Evolutionary conservation across 176 grass and related monocot species (phyloP).

Genomic region (Rhynchospora pubera): DNA sequence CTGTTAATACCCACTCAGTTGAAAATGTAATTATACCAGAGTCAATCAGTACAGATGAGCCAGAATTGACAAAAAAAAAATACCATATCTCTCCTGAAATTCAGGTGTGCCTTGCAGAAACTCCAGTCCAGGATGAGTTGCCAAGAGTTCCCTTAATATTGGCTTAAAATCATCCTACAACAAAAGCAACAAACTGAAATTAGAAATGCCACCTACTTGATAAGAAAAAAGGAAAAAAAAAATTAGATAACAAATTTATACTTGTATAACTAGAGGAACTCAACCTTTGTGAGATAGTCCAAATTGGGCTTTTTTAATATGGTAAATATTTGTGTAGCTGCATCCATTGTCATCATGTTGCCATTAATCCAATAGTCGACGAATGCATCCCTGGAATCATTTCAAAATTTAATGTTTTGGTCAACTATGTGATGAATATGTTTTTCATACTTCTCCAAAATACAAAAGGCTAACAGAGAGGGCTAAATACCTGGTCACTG

Average conservation of each 20-base stretch:
- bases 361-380: conserved; percentile 90
- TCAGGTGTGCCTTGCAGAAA: conserved; percentile 98
- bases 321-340: conserved; percentile 78
- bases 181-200: conserved; percentile 26
- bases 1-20: background rate
- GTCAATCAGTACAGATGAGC: background rate
- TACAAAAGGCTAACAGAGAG: background rate
- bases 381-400: conserved; percentile 74
- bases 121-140: conserved; percentile 94
- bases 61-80: conserved; percentile 13
- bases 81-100: conserved; percentile 99
- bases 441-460: conserved; percentile 4
- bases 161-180: conserved; percentile 93
- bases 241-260: conserved; percentile 8
- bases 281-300: conserved; percentile 75
- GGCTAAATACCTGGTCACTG: conserved; percentile 55
- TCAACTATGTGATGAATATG: conserved; percentile 8
- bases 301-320: conserved; percentile 66
- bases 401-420: conserved; percentile 13
- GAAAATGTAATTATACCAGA: background rate
- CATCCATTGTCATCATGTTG: conserved; percentile 92
- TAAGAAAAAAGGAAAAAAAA: background rate
- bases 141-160: conserved; percentile 79
- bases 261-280: conserved; percentile 16
- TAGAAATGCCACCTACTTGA: background rate